Percentiles rank a stretch among this genome's conserved stretches.
Evolutionary conservation across 2,329 filamentous ascomycete species (phyloP).

Genomic region (Exophiala aquamarina): DNA sequence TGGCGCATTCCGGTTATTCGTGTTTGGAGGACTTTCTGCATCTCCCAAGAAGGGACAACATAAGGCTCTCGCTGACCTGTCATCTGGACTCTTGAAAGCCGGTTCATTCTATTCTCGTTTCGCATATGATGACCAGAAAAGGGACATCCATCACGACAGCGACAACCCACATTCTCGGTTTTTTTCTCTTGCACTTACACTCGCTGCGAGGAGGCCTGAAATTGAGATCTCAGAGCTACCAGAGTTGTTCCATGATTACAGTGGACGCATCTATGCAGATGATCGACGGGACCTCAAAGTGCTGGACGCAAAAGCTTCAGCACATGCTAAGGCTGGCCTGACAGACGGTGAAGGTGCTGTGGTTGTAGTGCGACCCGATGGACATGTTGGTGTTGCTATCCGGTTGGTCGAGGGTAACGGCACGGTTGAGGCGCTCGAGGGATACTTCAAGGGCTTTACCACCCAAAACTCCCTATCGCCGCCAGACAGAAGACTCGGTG

Average conservation of each 20-base stretch:
- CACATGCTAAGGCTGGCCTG: conserved; percentile 85
- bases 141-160: conserved; percentile 73
- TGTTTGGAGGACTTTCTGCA: conserved; percentile 73
- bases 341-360: conserved; percentile 60
- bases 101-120: conserved; percentile 70
- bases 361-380: conserved; percentile 81
- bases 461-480: neutral
- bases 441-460: conserved; percentile 61
- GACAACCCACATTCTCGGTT: conserved; percentile 84
- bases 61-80: conserved; percentile 68
- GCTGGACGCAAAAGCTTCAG: conserved; percentile 68
- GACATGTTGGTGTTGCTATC: conserved; percentile 78
- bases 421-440: conserved; percentile 78
- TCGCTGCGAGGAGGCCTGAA: conserved; percentile 65
- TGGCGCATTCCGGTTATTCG: conserved; percentile 80
- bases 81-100: conserved; percentile 62
- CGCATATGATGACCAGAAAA: conserved; percentile 41
- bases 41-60: conserved; percentile 47
- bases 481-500: conserved; percentile 10
- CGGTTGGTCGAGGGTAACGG: conserved; percentile 71
- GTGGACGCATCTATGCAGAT: conserved; percentile 82
- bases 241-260: conserved; percentile 68
- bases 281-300: conserved; percentile 73
- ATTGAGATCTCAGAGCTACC: conserved; percentile 77
- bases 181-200: conserved; percentile 75